Base-by-base conservation (phyloP, 305 asterid species). In the Plantago coronopus region DNA sequence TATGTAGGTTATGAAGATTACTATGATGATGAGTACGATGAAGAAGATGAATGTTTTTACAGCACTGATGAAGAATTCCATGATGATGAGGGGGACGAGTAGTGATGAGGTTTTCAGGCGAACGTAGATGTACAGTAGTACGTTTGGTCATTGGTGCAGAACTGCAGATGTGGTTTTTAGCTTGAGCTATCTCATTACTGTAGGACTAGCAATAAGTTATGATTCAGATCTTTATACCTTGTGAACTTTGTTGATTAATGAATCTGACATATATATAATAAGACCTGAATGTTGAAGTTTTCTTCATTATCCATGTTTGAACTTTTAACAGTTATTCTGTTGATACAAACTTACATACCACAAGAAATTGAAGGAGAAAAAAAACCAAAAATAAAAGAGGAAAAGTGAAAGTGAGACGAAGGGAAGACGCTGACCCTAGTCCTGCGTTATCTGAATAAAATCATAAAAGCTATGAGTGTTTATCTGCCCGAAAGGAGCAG, bases 41-140 rank as follows among this genome's bases (percentile, higher is more conserved):
- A 69, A 15, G 69, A 74, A 12, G 69, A 74, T 49, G 76, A 77
- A 55, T 77, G 75, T 63, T 65, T 55, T 7, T 75, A 65, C 21
- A 72, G 72, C 59, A 54, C 58, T 9, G 83, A 80, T 15, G 76
- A 68, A 21, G 80, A 80, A 34, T 74, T 72, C 63, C 67, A 69
- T 7, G 80, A 74, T 7, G 80, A 74, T 42, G 79, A 75, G 37
- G 82, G 72, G 27, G 78, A 69, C 21, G 73, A 77, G n/a, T 25
- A 67, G 47, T 38, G 17, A 21, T 34, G 61, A 54, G 38, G n/a
- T n/a, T 54, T 21, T 9, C 23, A 37, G 17, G 17, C 20, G 19
- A 34, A 20, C 48, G 38, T 57, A 37, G 42, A 22, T 57, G 31
- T 57, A 57, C 17, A 57, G 25, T 34, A 29, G 27, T 18, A 8